Evolutionary conservation across 768 basidiomycete genomes (phyloP).

Genomic region (Kwoniella shandongensis): DNA sequence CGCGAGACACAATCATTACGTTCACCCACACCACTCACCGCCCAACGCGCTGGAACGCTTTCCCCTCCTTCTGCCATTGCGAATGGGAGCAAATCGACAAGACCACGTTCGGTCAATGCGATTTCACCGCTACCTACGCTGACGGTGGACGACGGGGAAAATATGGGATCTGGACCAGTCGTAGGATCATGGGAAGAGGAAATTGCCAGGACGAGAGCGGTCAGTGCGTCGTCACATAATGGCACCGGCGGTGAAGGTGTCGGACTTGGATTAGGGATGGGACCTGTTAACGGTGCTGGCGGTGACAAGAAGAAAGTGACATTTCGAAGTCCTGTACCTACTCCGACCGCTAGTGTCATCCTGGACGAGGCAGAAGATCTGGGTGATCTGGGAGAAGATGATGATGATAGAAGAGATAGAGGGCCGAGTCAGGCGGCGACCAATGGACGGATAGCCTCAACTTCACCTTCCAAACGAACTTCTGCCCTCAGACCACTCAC

Average conservation of each 20-base stretch:
- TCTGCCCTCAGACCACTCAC: slow-evolving; percentile 8
- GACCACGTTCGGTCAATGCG: slow-evolving; percentile 14
- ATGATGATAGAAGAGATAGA: not conserved
- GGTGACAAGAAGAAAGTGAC: slow-evolving; percentile 44
- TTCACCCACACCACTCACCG: not conserved
- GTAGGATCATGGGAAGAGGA: slow-evolving; percentile 10
- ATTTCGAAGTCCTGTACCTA: slow-evolving; percentile 40
- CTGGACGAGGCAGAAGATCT: slow-evolving; percentile 21
- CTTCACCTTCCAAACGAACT: slow-evolving; percentile 18
- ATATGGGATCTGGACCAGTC: slow-evolving; percentile 6
- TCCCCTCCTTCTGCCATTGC: not conserved
- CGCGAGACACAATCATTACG: not conserved
- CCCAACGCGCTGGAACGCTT: not conserved
- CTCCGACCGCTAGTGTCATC: slow-evolving; percentile 34
- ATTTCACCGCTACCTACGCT: not conserved
- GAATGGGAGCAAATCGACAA: not conserved
- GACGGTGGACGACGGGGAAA: not conserved
- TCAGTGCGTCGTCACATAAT: slow-evolving; percentile 20
- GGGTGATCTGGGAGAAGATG: not conserved
- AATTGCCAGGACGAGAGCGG: slow-evolving; percentile 6
- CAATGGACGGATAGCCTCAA: not conserved
- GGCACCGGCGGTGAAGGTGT: not conserved
- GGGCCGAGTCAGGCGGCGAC: not conserved
- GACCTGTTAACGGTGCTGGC: not conserved
- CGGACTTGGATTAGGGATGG: slow-evolving; percentile 8